Conservation (phyloP, 2,329 filamentous ascomycete species). For the Verticillium nonalfalfae region DNA sequence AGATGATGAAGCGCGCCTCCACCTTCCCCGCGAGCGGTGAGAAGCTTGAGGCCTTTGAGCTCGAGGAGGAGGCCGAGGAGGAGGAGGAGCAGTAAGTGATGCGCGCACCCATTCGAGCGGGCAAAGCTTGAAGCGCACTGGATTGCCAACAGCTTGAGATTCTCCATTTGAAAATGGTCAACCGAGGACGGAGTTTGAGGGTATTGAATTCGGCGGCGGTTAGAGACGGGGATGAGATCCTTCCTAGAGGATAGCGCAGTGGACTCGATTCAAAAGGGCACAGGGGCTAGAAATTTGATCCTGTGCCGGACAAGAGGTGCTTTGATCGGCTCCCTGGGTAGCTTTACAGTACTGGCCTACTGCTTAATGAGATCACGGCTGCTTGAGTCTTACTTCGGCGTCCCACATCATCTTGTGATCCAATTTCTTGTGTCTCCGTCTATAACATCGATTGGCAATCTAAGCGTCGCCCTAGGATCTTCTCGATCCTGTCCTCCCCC, state of each 20-base stretch:
- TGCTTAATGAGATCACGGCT: slow-evolving; percentile 3
- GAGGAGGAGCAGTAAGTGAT: background rate
- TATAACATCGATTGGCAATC: too few relatives aligned
- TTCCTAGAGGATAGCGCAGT: slow-evolving; percentile 2
- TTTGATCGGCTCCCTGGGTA: background rate
- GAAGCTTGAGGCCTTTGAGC: slow-evolving; percentile 5
- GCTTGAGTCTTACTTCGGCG: background rate
- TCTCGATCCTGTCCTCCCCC: too few relatives aligned
- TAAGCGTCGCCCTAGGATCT: too few relatives aligned
- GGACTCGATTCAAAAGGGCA: background rate
- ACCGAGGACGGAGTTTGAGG: background rate
- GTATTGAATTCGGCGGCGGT: background rate
- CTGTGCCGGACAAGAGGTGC: background rate
- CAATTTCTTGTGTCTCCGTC: background rate
- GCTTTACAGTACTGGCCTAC: slow-evolving; percentile 3
- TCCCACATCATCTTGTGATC: background rate
- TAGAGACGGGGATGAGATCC: background rate
- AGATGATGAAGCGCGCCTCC: slow-evolving; percentile 15
- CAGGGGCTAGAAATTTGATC: background rate
- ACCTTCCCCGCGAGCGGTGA: slow-evolving; percentile 2
- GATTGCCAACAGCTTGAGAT: background rate
- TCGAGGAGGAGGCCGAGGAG: slow-evolving; percentile 1
- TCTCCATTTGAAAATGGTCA: background rate
- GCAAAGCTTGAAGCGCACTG: background rate
- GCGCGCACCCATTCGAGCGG: background rate